These are phyloP conservation scores for Xylaria sp. DNA, from an alignment of 2,329 filamentous ascomycete species.

Conservation along the genomic window DNA sequence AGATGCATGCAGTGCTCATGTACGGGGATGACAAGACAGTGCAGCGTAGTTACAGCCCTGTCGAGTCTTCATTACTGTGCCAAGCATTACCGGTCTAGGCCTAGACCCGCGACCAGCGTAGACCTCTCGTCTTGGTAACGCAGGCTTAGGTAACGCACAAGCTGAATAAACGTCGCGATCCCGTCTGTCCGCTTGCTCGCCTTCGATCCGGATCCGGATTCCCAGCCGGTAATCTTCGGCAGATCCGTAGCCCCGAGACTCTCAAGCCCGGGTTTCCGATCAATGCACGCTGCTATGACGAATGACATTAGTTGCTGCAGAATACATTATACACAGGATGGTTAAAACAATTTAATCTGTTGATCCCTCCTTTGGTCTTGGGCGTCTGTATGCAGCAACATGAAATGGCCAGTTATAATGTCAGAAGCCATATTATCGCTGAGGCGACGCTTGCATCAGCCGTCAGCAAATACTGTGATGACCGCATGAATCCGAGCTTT, in stretches of 20 bases:
- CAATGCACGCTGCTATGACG: background rate
- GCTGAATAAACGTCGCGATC: background rate
- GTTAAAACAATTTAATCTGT: background rate
- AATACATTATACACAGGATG: background rate
- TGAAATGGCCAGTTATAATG: background rate
- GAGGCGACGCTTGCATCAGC: background rate
- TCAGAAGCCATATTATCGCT: background rate
- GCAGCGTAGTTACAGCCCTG: conserved; percentile 5
- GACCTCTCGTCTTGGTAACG: background rate
- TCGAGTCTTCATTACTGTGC: background rate
- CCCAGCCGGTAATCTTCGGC: background rate
- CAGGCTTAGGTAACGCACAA: background rate
- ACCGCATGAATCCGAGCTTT: background rate
- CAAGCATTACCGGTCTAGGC: background rate
- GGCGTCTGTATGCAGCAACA: no score
- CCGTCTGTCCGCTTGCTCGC: background rate
- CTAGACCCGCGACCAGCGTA: background rate
- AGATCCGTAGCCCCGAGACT: background rate
- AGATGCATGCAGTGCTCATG: background rate
- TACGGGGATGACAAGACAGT: background rate
- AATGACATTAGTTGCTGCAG: background rate
- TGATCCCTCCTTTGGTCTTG: background rate
- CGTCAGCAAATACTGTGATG: background rate
- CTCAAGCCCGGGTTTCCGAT: background rate
- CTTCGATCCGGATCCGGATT: background rate